These are phyloP conservation scores for Hemisphaericaspora subhashii DNA, from an alignment of 1,139 yeast genomes.

Conservation along the genomic window DNA sequence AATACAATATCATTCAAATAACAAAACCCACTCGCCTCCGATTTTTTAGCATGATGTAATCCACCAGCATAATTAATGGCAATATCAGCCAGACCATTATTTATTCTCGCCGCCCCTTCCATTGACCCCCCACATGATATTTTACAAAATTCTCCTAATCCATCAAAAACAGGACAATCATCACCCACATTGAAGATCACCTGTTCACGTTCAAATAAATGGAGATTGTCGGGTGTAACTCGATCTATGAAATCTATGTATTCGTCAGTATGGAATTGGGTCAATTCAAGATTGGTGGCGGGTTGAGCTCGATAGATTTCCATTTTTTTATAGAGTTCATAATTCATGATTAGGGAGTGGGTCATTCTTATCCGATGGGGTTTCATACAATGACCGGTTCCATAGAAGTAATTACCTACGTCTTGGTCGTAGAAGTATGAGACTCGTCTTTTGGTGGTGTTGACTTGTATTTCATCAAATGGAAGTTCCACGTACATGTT, in stretches of 20 bases:
- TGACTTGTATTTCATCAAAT: conserved; percentile 46
- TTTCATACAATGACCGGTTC: conserved; percentile 98
- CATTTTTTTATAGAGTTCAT: conserved; percentile 95
- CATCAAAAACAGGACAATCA: conserved; percentile 97
- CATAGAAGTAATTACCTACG: conserved; percentile 96
- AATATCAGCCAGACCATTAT: conserved; percentile 84
- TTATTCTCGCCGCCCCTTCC: conserved; percentile 87
- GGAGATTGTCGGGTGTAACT: conserved; percentile 93
- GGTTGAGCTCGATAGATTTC: conserved; percentile 97
- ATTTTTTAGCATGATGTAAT: conserved; percentile 93
- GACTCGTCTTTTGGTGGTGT: conserved; percentile 42
- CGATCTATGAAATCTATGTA: conserved; percentile 91
- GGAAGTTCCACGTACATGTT: conserved; percentile 45
- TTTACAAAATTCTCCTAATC: conserved; percentile 83
- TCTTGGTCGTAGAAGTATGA: conserved; percentile 65
- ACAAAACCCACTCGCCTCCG: conserved; percentile 93
- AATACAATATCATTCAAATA: conserved; percentile 93
- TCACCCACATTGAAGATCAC: conserved; percentile 95
- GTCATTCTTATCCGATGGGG: conserved; percentile 99
- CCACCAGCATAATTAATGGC: conserved; percentile 99
- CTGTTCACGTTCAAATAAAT: conserved; percentile 87
- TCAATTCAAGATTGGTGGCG: conserved; percentile 97
- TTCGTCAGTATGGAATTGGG: conserved; percentile 97
- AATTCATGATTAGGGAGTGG: conserved; percentile 94
- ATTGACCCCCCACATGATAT: conserved; percentile 93